Base-by-base conservation (phyloP, 176 grass and related monocot genomes). In the Puccinellia tenuiflora region DNA sequence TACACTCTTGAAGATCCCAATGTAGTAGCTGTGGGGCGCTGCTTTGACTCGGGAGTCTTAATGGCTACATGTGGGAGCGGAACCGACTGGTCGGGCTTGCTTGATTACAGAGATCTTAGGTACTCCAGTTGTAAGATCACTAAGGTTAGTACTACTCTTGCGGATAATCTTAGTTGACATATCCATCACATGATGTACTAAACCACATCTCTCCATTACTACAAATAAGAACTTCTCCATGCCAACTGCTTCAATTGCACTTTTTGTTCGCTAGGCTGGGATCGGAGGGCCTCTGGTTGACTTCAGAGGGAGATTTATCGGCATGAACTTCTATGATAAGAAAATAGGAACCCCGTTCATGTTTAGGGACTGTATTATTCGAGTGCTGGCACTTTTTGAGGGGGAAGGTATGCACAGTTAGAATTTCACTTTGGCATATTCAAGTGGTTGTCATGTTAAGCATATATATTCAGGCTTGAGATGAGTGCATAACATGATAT, bases 271-370 rank as follows among this genome's bases (percentile, higher is more conserved):
- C 3, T 85, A 85, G 83, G 83, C 20, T 63, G 84, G 66, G 54
- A 84, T 84, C 38, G 82, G 73, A 42, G 56, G 82, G 6, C 75
- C 83, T 20, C 38, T 78, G 77, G 5, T 85, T 60, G 5, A 33
- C 16, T 47, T 59, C 8, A 40, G 69, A 2, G 84, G 76, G 54
- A 72, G 68, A 72, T 72, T 47, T 72, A 9, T 72, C 24, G 68
- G 68, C 68, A 72, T 72, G 68, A 72, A 52, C 60, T 84, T 66
- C 31, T 78, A 85, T 48, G 83, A 71, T 20, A 85, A 18, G 38
- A 55, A 85, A 60, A 48, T 79, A 79, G 65, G 53, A 46, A 59
- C 75, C 18, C 64, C 75, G 5, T 79, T 46, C 39, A 6, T 85
- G 6, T 47, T 47, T 26, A 47, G 83, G 50, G 31, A 71, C 1